Evolutionary conservation across 2,329 filamentous ascomycete genomes (phyloP), one percentile per base, ranked within the genome.

Genomic region (Phialophora tarda): DNA sequence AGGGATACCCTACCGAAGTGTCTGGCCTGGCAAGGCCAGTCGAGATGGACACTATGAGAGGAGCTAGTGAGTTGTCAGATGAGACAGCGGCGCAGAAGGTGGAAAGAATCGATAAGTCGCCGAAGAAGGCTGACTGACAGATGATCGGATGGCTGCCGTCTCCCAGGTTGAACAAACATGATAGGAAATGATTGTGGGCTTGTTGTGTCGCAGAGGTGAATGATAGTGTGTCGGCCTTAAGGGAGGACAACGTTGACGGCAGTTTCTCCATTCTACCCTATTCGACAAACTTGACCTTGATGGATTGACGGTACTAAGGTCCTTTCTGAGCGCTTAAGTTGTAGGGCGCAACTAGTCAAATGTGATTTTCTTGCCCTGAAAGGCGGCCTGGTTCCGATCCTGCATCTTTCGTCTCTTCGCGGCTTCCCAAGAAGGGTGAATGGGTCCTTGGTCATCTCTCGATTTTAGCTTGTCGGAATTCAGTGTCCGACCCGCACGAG

Each of bases 381-480:
- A 87, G 26, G 75, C 78, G 28, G 80, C 77, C 38, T 75, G 76
- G 73, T 81, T 81, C 67, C 81, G 78, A 32, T 54, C 54, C 74
- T 82, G 81, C 76, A 84, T 82, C 78, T 89, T 89, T 14, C 84
- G 83, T 73, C 81, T 81, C 78, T 84, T 86, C 32, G 85, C 85
- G 6, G 87, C 87, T 75, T 85, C 83, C 87, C 87, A 89, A 62
- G 85, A 88, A 23, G 87, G 87, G 82, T 89, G 87, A 71, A 89
- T 71, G 5, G 83, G 77, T 10, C 85, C 85, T 50, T 78, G 76
- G 65, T 87, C 84, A 66, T 78, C 70, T 47, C 70, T 59, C 21
- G 21, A 50, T 23, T 66, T 71, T 26, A 11, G 12, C 26, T 48
- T 10, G 17, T 69, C 63, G 11, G 50, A 21, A 14, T 63, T 63